Base-by-base conservation (phyloP, 2,329 filamentous ascomycete species). In the Piedraia hortae region DNA sequence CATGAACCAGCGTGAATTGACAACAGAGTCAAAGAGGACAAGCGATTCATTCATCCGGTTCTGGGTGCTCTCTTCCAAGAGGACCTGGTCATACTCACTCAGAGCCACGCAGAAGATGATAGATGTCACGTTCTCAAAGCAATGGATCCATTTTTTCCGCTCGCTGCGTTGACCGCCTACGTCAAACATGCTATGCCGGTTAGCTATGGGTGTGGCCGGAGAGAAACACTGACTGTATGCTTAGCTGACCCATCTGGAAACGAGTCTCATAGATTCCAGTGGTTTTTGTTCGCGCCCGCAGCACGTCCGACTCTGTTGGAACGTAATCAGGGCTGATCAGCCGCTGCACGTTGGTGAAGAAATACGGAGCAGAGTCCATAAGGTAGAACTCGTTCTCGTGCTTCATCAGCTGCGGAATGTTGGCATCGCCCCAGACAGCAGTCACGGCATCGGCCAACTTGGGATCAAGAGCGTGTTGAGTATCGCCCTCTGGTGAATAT, bases 21-120 rank as follows among this genome's bases (percentile, higher is more conserved):
- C 85, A 4, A 97, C 85, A 1, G 82, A 93, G 48, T 97, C 85
- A 44, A 97, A 97, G 4, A 97, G 59, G 9, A 93, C 63, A 23
- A 97, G 48, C 41, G 78, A 90, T 47, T 97, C 85, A 77, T 93
- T 90, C 85, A 97, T 97, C 30, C 85, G 85, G 45, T 97, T 97
- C 77, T 93, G 85, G 42, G 82, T 91, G 48, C 75, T 89, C 49
- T 93, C 85, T 49, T 97, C 85, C 18, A 97, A 56, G 24, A 97
- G 54, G 4, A 91, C 82, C 50, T 97, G 85, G 41, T 97, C 85
- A 45, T 97, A 97, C 49, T 97, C 85, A 52, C 80, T 93, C 35
- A 97, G 53, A 9, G 85, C 85, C 29, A 97, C 85, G 42, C 85
- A 97, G 50, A 97, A 97, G 35, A 97, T 97, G 46, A 97, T 97